These are phyloP conservation scores for Pichia deserticola DNA, from an alignment of 805 yeast genomes.

Conservation along the genomic window DNA sequence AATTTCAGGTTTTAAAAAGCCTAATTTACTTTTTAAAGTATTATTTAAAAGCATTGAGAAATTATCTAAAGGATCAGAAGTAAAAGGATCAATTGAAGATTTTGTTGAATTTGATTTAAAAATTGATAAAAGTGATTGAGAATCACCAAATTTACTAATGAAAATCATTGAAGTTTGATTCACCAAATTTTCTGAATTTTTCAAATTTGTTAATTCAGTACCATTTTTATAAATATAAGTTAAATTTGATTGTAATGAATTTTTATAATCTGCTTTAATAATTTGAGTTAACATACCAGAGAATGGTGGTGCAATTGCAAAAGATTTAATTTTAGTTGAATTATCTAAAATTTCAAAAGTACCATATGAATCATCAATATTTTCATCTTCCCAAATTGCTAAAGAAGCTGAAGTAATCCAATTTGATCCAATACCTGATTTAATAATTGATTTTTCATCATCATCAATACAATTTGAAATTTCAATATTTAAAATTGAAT, in stretches of 20 bases:
- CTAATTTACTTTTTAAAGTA: slow-evolving; percentile 25
- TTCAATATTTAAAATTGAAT: slow-evolving; percentile 36
- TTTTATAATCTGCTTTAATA: slow-evolving; percentile 29
- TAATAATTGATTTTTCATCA: slow-evolving; percentile 19
- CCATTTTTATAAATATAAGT: slow-evolving; percentile 34
- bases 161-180: slow-evolving; percentile 33
- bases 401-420: slow-evolving; percentile 58
- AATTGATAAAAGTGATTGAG: slow-evolving; percentile 26
- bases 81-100: slow-evolving; percentile 18
- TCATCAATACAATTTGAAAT: slow-evolving; percentile 47
- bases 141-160: slow-evolving; percentile 33
- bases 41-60: slow-evolving; percentile 18
- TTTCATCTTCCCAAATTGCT: slow-evolving; percentile 43
- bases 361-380: slow-evolving; percentile 35
- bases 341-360: slow-evolving; percentile 25
- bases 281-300: slow-evolving; percentile 32
- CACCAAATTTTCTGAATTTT: slow-evolving; percentile 26
- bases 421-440: slow-evolving; percentile 38
- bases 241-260: slow-evolving; percentile 30
- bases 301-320: slow-evolving; percentile 34
- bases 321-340: slow-evolving; percentile 23
- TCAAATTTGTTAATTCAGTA: slow-evolving; percentile 23
- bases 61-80: slow-evolving; percentile 15
- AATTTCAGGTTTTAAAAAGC: slow-evolving; percentile 21
- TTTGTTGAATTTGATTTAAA: slow-evolving; percentile 22